These are phyloP conservation scores for Zoysia japonica DNA, from an alignment of 176 grass and related monocot species.

Conservation along the genomic window DNA sequence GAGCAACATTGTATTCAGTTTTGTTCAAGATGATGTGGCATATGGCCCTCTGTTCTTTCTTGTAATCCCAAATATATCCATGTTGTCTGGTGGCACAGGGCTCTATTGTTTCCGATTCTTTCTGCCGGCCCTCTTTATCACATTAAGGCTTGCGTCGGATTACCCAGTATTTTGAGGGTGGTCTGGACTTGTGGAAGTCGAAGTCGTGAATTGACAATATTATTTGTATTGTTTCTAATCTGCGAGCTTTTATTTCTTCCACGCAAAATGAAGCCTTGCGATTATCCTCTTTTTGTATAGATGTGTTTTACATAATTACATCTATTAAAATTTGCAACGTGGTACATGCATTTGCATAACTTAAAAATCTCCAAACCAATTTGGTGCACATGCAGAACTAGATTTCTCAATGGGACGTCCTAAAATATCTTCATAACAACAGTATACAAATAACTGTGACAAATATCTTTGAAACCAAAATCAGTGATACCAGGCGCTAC, in stretches of 20 bases:
- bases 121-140: not conserved
- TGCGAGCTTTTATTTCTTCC: not conserved
- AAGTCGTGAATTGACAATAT: not conserved
- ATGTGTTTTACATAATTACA: not conserved
- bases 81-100: not conserved
- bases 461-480: not conserved
- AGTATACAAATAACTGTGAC: not conserved
- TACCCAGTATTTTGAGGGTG: slow-evolving; percentile 11
- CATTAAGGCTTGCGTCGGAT: not conserved
- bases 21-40: not conserved
- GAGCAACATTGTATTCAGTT: not conserved
- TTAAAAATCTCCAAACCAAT: not conserved
- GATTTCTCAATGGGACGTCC: not conserved
- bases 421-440: not conserved
- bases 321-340: not conserved
- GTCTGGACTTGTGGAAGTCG: slow-evolving; percentile 1
- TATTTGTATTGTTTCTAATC: not conserved
- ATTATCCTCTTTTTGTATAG: not conserved
- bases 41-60: not conserved
- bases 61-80: not conserved
- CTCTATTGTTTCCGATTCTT: not conserved
- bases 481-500: not conserved
- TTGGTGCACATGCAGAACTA: not conserved
- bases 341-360: not conserved
- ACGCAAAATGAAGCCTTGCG: not conserved